A percentile compares a stretch with the other conserved stretches of the same genome.
These are phyloP conservation scores for Microsporum audouinii DNA, from an alignment of 2,329 filamentous ascomycete genomes.

Conservation along the genomic window DNA sequence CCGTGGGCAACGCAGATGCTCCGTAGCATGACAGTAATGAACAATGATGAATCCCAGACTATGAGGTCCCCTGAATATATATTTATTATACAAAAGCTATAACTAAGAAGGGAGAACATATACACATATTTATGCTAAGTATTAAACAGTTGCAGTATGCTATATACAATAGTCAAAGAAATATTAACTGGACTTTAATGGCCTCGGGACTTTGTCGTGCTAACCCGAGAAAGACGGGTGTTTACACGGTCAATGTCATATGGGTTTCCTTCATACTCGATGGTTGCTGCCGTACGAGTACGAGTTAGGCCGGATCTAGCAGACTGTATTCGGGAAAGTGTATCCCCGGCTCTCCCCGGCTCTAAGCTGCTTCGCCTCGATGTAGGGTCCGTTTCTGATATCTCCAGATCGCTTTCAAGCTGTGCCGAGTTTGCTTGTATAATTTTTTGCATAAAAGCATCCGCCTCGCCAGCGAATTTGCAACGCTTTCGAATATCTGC, in stretches of 20 bases:
- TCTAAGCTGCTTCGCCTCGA: background rate
- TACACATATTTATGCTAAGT: too few relatives aligned
- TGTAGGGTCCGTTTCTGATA: background rate
- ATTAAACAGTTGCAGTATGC: too few relatives aligned
- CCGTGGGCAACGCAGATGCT: too few relatives aligned
- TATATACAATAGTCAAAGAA: too few relatives aligned
- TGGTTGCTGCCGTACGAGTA: background rate
- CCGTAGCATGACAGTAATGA: too few relatives aligned
- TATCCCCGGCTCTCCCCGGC: background rate
- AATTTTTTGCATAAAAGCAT: slow-evolving; percentile 45
- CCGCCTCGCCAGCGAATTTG: slow-evolving; percentile 58
- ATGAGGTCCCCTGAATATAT: too few relatives aligned
- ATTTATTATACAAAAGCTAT: too few relatives aligned
- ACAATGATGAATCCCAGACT: too few relatives aligned
- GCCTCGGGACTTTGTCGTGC: background rate
- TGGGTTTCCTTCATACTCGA: slow-evolving; percentile 34
- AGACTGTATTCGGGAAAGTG: background rate
- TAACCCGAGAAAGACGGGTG: slow-evolving; percentile 17
- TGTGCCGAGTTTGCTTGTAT: slow-evolving; percentile 12
- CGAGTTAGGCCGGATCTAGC: background rate
- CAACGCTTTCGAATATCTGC: slow-evolving; percentile 51
- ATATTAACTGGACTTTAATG: background rate
- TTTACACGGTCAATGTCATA: slow-evolving; percentile 37
- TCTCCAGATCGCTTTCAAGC: slow-evolving; percentile 1
- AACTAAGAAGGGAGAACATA: too few relatives aligned